These are phyloP conservation scores for Nannizziopsis barbatae DNA, from an alignment of 2,329 filamentous ascomycete genomes.

Conservation along the genomic window DNA sequence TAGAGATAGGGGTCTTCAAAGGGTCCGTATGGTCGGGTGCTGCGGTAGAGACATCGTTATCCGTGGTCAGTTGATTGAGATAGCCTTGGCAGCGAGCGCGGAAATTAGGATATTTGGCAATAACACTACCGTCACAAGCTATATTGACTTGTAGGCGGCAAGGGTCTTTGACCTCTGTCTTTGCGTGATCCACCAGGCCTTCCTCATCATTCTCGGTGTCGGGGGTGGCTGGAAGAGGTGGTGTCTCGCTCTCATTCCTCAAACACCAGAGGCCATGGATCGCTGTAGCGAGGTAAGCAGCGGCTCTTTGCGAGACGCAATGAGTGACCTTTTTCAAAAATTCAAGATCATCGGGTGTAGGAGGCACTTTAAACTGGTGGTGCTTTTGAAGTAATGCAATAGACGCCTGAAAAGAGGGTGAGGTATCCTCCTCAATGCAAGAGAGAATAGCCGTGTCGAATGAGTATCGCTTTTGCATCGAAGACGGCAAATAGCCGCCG, in stretches of 20 bases:
- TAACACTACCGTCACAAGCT: slow-evolving; percentile 43
- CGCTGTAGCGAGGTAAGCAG: slow-evolving; percentile 51
- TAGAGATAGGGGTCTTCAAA: slow-evolving; percentile 1
- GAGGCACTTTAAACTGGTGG: slow-evolving; percentile 39
- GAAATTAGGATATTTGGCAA: slow-evolving; percentile 43
- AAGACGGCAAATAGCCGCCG: slow-evolving; percentile 45
- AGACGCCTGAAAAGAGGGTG: slow-evolving; percentile 29
- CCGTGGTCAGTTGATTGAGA: slow-evolving; percentile 31
- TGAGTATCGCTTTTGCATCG: slow-evolving; percentile 46
- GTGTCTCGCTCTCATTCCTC: slow-evolving; percentile 39
- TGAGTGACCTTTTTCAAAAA: slow-evolving; percentile 46
- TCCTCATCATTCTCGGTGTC: slow-evolving; percentile 18
- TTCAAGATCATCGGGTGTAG: slow-evolving; percentile 40
- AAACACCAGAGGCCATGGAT: slow-evolving; percentile 53
- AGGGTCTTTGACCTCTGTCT: slow-evolving; percentile 10
- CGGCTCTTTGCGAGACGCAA: slow-evolving; percentile 48
- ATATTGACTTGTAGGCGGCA: slow-evolving; percentile 30
- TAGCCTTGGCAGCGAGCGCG: slow-evolving; percentile 35
- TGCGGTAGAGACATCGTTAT: slow-evolving; percentile 15
- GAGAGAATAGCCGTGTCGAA: slow-evolving; percentile 51
- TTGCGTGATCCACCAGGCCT: slow-evolving; percentile 12
- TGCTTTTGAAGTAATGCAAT: slow-evolving; percentile 41
- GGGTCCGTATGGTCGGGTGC: neutral
- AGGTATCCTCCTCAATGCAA: slow-evolving; percentile 42
- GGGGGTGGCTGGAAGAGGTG: slow-evolving; percentile 14